Evolutionary conservation across 2,329 filamentous ascomycete species (phyloP), one percentile per base, ranked within the genome.

Genomic region (Exutisphaerella laricina): DNA sequence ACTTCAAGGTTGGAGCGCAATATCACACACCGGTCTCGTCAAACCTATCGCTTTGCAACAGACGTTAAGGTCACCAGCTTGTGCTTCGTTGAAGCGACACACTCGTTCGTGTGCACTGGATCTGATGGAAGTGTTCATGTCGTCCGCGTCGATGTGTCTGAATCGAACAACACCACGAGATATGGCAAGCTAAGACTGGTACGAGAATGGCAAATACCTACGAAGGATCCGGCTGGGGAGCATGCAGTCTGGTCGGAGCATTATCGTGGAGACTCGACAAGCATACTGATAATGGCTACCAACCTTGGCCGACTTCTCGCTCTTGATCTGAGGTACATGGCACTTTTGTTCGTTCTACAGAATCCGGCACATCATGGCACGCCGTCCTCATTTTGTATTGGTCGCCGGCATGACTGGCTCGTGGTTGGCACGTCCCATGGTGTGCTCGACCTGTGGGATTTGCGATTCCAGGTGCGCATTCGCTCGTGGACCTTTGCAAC

Each of bases 331-430:
- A 79, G 89, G 41, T 85, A 81, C 12, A 97, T 97, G 90, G 74
- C 77, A 5, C 70, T 88, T 18, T 66, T 95, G 1, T 97, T 87
- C 59, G 78, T 77, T 6, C 71, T 98, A 12, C 79, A 85, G 33
- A 97, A 95, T 45, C 88, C 90, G 0, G 79, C 95, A 2, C 86
- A 94, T 57, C 90, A 98, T 59, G 92, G 92, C 9, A 86, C 83
- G 1, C 87, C 88, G 1, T 96, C 87, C 0, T 92, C 87, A 54
- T 96, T 98, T 65, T 90, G 85, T 57, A 75, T 95, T 22, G 88
- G 96, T 58, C 78, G 80, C 44, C 86, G 82, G 60, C 82, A 85
- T 38, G 88, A 92, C 59, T 98, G 92, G 92, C 72, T 98, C 3
- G 76, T 94, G 1, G 69, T 97, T 0, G 92, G 89, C 25, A 98